phyloP scores from a whole-genome alignment of 2,329 filamentous ascomycete genomes.

The Aaosphaeria pasadenensis region DNA sequence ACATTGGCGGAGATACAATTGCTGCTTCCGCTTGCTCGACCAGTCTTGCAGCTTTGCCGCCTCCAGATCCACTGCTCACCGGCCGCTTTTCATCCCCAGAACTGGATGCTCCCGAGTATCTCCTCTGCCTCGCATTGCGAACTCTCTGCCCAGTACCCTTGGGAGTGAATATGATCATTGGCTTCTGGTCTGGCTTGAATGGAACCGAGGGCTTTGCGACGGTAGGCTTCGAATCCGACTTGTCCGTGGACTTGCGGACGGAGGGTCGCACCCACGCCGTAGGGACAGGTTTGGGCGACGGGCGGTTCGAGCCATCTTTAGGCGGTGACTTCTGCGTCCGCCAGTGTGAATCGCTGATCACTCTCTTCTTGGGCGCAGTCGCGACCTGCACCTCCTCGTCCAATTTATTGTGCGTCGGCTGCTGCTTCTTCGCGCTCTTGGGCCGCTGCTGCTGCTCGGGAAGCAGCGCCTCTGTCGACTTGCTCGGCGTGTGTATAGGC shows the following conservation, averaged over 20 bases:
- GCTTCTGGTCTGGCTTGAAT: slow-evolving; percentile 3
- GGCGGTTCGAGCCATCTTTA: slow-evolving; percentile 23
- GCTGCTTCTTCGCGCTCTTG: slow-evolving; percentile 29
- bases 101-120: slow-evolving; percentile 28
- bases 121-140: slow-evolving; percentile 17
- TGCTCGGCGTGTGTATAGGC: slow-evolving; percentile 20
- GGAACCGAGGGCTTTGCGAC: slow-evolving; percentile 11
- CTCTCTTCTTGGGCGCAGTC: slow-evolving; percentile 80
- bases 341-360: slow-evolving; percentile 93
- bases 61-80: slow-evolving; percentile 31
- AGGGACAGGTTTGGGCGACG: slow-evolving; percentile 32
- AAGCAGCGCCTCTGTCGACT: slow-evolving; percentile 18
- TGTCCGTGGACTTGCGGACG: slow-evolving; percentile 12
- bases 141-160: slow-evolving; percentile 26
- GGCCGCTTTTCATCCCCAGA: slow-evolving; percentile 30
- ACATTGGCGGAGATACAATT: slow-evolving; percentile 16
- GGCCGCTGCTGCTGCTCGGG: slow-evolving; percentile 18
- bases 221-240: slow-evolving; percentile 9
- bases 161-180: slow-evolving; percentile 23
- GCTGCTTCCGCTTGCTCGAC: slow-evolving; percentile 12
- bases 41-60: slow-evolving; percentile 19
- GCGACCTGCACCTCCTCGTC: slow-evolving; percentile 47
- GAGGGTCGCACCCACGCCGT: slow-evolving; percentile 39
- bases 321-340: slow-evolving; percentile 50
- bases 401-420: slow-evolving; percentile 34